These are phyloP conservation scores for Ceratobasidium sp. DNA, from an alignment of 1,284 basidiomycete genomes.

Conservation along the genomic window DNA sequence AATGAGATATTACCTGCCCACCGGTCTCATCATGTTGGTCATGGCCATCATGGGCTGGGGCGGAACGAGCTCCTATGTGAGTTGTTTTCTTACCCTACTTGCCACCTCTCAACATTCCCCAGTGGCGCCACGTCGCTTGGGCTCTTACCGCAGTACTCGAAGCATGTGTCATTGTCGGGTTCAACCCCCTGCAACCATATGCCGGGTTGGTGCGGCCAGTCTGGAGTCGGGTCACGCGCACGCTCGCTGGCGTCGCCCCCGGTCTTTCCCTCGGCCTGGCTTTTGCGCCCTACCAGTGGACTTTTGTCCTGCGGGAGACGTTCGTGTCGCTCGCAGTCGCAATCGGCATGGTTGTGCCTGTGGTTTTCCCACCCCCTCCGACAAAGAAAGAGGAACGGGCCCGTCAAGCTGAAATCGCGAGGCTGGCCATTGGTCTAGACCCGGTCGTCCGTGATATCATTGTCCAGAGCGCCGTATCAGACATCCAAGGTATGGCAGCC, in stretches of 20 bases:
- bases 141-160: constrained; percentile 66
- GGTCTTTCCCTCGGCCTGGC: constrained; percentile 60
- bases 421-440: constrained; percentile 15
- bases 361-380: constrained; percentile 57
- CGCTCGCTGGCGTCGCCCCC: constrained; percentile 52
- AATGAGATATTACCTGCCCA: constrained; percentile 74
- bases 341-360: constrained; percentile 68
- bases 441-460: constrained; percentile 18
- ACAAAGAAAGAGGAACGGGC: constrained; percentile 7
- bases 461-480: constrained; percentile 11
- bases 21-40: constrained; percentile 65
- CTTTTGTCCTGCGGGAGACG: constrained; percentile 75
- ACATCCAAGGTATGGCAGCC: not conserved
- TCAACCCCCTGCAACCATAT: constrained; percentile 45
- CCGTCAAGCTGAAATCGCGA: constrained; percentile 20
- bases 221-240: constrained; percentile 39
- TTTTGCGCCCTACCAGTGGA: constrained; percentile 71
- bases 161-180: constrained; percentile 64
- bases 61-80: constrained; percentile 69
- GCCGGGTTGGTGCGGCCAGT: constrained; percentile 45
- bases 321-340: constrained; percentile 76
- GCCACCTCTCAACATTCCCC: constrained; percentile 18
- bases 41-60: constrained; percentile 67
- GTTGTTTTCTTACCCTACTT: constrained; percentile 48
- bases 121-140: constrained; percentile 73